These are phyloP conservation scores for Penicillium cataractarum DNA, from an alignment of 495 filamentous ascomycete species.

Conservation along the genomic window DNA sequence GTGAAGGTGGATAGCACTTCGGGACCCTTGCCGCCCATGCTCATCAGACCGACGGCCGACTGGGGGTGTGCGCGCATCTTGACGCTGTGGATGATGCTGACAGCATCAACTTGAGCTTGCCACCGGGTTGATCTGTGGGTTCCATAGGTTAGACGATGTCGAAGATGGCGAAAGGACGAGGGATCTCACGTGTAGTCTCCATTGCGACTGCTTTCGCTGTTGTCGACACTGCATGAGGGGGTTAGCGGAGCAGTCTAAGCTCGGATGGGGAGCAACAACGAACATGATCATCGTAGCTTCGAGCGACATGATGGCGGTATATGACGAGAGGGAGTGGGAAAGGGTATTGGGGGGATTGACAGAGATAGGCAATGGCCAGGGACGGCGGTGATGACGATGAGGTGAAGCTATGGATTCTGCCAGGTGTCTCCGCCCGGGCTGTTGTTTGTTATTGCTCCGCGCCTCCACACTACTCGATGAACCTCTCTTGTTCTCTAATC, in stretches of 20 bases:
- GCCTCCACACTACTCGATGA: slow-evolving; percentile 21
- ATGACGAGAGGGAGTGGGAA: slow-evolving; percentile 12
- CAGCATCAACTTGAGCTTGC: slow-evolving; percentile 93
- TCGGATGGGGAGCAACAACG: slow-evolving; percentile 32
- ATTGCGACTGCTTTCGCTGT: slow-evolving; percentile 96
- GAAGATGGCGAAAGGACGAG: neutral
- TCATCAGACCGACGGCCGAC: slow-evolving; percentile 96
- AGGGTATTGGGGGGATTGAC: slow-evolving; percentile 20
- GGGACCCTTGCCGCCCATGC: slow-evolving; percentile 95
- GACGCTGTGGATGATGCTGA: slow-evolving; percentile 89
- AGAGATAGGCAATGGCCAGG: slow-evolving; percentile 19
- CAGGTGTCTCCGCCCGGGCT: slow-evolving; percentile 19
- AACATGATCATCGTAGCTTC: slow-evolving; percentile 79
- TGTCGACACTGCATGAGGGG: slow-evolving; percentile 72
- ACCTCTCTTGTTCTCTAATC: slow-evolving; percentile 17
- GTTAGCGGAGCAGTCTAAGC: slow-evolving; percentile 32
- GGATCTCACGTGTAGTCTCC: slow-evolving; percentile 78
- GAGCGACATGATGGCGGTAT: slow-evolving; percentile 62
- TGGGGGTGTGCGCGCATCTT: slow-evolving; percentile 95
- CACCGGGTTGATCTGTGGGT: slow-evolving; percentile 78
- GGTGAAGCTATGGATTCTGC: slow-evolving; percentile 36
- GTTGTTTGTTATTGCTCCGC: slow-evolving; percentile 39
- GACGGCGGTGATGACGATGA: slow-evolving; percentile 29
- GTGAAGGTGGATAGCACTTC: slow-evolving; percentile 96
- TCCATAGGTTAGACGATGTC: slow-evolving; percentile 24